Base-by-base conservation (phyloP, 768 basidiomycete species). In the Leccinum subgranulosum region DNA sequence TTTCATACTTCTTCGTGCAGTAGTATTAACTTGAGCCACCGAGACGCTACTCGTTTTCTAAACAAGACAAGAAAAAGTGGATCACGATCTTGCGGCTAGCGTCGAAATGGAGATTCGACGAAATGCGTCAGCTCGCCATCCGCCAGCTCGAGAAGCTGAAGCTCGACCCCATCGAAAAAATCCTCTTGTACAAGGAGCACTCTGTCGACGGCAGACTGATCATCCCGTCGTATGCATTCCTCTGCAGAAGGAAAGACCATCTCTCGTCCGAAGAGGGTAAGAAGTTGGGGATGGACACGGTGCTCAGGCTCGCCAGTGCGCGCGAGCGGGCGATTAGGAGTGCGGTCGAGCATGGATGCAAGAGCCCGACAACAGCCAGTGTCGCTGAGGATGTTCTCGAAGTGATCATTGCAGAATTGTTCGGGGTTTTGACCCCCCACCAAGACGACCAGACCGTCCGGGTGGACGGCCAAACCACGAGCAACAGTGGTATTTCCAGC, bases 41-140 rank as follows among this genome's bases (percentile, higher is more conserved):
- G 1, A 89, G 86, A 0, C 74, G 69, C 47, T 86, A 85, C 62
- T 81, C 83, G 0, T 69, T 82, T 1, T 86, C 86, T 51, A 74
- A 79, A 8, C 81, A 82, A 1, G 63, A 69, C 0, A 70, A 79
- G 0, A 72, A 76, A 0, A 79, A 80, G 9, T 90, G 88, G 88
- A 68, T 71, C 0, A 71, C 69, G 0, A 81, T 90, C 46, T 69
- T 90, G 0, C 67, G 64, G 2, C 80, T 89, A 1, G 75, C 86
- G 0, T 72, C 81, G 17, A 64, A 73, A 4, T 90, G 86, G 86
- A 41, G 61, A 0, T 88, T 89, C 58, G 60, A 59, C 0, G 78
- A 83, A 46, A 78, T 86, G 7, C 78, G 74, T 36, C 64, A 57
- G 49, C 82, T 76, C 1, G 84, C 85, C 0, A 70, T 86, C 0